Evolutionary conservation across 306 rosid genomes (phyloP), one percentile per base, ranked within the genome.

Genomic region (Quercus glauca): DNA sequence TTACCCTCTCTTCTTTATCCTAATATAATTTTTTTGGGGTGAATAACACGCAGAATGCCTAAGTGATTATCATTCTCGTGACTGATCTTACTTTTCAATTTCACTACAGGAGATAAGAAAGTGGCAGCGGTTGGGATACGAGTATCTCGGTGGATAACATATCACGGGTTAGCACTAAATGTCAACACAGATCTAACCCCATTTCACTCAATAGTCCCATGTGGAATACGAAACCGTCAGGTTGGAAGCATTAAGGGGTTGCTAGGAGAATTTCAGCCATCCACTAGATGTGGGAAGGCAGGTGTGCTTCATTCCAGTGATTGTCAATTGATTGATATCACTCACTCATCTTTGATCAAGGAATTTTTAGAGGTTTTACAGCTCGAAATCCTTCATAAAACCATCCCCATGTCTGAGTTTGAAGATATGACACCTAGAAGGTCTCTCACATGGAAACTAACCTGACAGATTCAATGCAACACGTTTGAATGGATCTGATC

Each of bases 81-180:
- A 80, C 75, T 84, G 41, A 80, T 83, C 68, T 17, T 41, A 43
- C 63, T 9, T 37, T 26, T 41, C 75, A 37, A 41, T 57, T 15
- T 41, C 23, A 15, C 64, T 76, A 41, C 91, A 94, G 97, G 93
- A 77, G 86, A 92, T 59, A 86, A 89, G 90, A 94, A 94, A 90
- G 64, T 94, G 17, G 96, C 93, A 21, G 97, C 96, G 11, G 81
- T 92, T 28, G 98, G 94, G 6, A 88, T 94, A 67, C 78, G 91
- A 75, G 97, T 86, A 73, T 70, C 75, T 33, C 85, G 69, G 29
- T 90, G 96, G 96, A 87, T 92, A 84, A 79, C 96, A 29, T 92
- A 85, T 86, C 96, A 93, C 25, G 98, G 93, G 20, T 78, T 93
- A 58, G 91, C 98, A 4, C 86, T 91, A 49, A 93, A 90, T 80